A percentile compares a stretch with the other conserved stretches of the same genome.
Conservation (phyloP, 2,329 filamentous ascomycete species). For the Seiridium unicorne region DNA sequence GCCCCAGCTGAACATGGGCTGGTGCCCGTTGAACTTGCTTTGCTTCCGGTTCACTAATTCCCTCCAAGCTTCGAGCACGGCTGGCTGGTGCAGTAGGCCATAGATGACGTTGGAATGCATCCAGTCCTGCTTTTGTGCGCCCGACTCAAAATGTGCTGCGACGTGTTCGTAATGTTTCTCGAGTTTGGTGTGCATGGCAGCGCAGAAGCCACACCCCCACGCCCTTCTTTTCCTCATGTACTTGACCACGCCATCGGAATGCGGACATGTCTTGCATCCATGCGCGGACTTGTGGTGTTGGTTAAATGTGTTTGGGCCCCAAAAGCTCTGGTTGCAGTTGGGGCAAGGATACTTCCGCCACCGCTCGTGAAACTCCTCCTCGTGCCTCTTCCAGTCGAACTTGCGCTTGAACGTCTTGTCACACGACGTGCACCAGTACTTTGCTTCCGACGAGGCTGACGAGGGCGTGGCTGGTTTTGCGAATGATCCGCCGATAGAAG, state of each 20-base stretch:
- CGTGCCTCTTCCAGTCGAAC: constrained; percentile 68
- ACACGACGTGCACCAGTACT: constrained; percentile 42
- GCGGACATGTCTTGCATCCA: constrained; percentile 63
- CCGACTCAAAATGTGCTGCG: constrained; percentile 63
- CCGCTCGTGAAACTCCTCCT: constrained; percentile 68
- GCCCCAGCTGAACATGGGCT: constrained; percentile 61
- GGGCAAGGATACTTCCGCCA: constrained; percentile 67
- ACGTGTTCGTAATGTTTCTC: constrained; percentile 69
- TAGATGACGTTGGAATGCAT: constrained; percentile 68
- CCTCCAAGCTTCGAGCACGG: constrained; percentile 62
- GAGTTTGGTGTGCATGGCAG: constrained; percentile 58
- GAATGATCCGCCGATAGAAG: constrained; percentile 16
- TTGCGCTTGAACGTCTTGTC: constrained; percentile 67
- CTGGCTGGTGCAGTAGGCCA: constrained; percentile 64
- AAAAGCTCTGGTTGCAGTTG: constrained; percentile 67
- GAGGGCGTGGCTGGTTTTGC: constrained; percentile 12
- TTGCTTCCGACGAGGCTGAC: constrained; percentile 20
- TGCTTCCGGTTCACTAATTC: constrained; percentile 46
- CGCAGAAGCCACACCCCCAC: constrained; percentile 70
- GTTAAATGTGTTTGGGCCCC: constrained; percentile 66
- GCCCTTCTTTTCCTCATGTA: constrained; percentile 64
- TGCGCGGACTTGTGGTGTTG: constrained; percentile 67
- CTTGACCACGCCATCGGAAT: constrained; percentile 62
- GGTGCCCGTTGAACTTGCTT: constrained; percentile 43
- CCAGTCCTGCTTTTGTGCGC: constrained; percentile 64